These are phyloP conservation scores for Amphichorda felina DNA, from an alignment of 2,329 filamentous ascomycete genomes.

Conservation along the genomic window DNA sequence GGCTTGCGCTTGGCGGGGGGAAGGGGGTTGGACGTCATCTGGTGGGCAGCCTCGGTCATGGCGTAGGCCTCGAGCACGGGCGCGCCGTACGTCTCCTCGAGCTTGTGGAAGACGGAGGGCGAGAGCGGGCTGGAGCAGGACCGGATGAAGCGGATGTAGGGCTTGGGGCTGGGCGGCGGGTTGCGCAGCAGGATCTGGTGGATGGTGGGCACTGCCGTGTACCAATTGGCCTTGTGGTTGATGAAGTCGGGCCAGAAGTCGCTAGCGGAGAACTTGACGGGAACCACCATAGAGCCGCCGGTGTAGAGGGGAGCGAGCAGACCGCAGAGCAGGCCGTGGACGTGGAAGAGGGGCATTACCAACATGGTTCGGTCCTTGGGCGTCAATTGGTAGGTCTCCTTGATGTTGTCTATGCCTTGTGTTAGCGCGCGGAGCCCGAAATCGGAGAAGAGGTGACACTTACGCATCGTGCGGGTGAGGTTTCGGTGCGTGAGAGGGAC, in stretches of 20 bases:
- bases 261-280: slow-evolving; percentile 65
- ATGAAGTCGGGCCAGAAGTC: slow-evolving; percentile 76
- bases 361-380: slow-evolving; percentile 66
- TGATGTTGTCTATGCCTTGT: slow-evolving; percentile 51
- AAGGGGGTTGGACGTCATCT: slow-evolving; percentile 69
- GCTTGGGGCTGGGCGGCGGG: slow-evolving; percentile 54
- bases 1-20: slow-evolving; percentile 64
- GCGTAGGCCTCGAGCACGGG: slow-evolving; percentile 84
- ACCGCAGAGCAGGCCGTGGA: slow-evolving; percentile 75
- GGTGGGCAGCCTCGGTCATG: slow-evolving; percentile 83
- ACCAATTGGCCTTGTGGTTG: slow-evolving; percentile 72
- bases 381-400: slow-evolving; percentile 63
- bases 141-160: slow-evolving; percentile 72
- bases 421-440: background rate
- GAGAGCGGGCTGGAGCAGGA: slow-evolving; percentile 78
- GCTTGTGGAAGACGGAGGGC: slow-evolving; percentile 68
- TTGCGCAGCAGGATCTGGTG: slow-evolving; percentile 78
- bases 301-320: slow-evolving; percentile 68
- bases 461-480: slow-evolving; percentile 68
- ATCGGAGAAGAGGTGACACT: slow-evolving; percentile 11
- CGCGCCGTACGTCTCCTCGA: slow-evolving; percentile 64
- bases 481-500: slow-evolving; percentile 73
- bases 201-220: slow-evolving; percentile 86
- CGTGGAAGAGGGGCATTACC: slow-evolving; percentile 86
- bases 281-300: slow-evolving; percentile 70